Evolutionary conservation across 306 rosid genomes (phyloP), one percentile per base, ranked within the genome.

Genomic region (Malus sieversii): DNA sequence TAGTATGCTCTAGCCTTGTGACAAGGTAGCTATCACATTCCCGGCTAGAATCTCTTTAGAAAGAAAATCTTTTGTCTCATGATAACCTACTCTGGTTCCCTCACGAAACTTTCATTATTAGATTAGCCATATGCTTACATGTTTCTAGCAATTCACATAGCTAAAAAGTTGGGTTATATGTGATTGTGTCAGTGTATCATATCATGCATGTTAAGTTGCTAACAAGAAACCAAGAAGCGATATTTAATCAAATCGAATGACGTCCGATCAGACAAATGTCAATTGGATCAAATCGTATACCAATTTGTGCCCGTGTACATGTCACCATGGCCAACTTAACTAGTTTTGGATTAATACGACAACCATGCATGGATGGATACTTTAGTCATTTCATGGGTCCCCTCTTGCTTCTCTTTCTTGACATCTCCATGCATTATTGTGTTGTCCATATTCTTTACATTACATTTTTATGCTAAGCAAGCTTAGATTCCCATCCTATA

Each of bases 381-480:
- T 67, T 59, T 75, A 71, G 69, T 87, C 84, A 65, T 77, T 85
- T 75, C 66, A 73, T 66, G 85, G 87, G 79, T 77, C 84, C 84
- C 60, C 45, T 66, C 55, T 51, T 15, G 55, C 80, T 80, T 84
- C 78, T 55, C 57, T 75, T 76, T 84, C 5, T 6, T 30, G 2
- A 58, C 38, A 61, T 23, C 16, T 30, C 10, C 32, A 18, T 30
- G 22, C 6, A 16, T 16, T 51, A 16, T 51, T 44, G 18, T 48
- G 20, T 15, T 15, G 55, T 51, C 55, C 18, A 51, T 51, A 16
- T 42, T 42, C 45, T 42, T 42, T 42, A 42, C 45, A 16, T 4
- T 4, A 16, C 18, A 5, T 51, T 51, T 51, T 51, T 51, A 48
- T 16, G 55, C 6, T 16, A 15, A 15, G 55, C 8, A 15, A 51